phyloP scores from a whole-genome alignment of 129 eudicot species.

The Glebionis coronaria region DNA sequence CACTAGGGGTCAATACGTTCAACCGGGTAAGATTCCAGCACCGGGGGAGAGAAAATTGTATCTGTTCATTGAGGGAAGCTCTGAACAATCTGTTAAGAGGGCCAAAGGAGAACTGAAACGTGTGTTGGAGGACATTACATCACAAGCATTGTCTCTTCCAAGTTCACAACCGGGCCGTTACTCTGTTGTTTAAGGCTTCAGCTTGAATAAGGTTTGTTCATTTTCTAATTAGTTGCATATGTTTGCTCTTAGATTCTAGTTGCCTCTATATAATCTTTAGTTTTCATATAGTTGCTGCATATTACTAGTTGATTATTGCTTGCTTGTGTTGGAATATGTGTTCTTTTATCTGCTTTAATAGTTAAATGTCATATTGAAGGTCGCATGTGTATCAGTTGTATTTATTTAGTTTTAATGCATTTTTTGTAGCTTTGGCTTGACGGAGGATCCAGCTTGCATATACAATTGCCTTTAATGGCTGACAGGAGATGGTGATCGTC shows the following conservation, averaged over 20 bases:
- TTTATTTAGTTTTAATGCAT: conserved; percentile 32
- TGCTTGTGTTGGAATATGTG: conserved; percentile 13
- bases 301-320: neutral
- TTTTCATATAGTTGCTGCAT: conserved; percentile 18
- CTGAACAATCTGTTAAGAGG: conserved; percentile 82
- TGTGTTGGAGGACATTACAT: conserved; percentile 75
- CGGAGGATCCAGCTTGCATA: conserved; percentile 36
- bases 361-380: conserved; percentile 18
- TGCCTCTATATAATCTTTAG: neutral
- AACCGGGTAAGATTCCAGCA: conserved; percentile 60
- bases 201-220: conserved; percentile 28
- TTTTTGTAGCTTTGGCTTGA: conserved; percentile 36
- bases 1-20: conserved; percentile 69
- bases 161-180: conserved; percentile 69
- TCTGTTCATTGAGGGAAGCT: conserved; percentile 76
- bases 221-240: conserved; percentile 3
- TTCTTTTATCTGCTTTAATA: conserved; percentile 16
- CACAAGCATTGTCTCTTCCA: conserved; percentile 67
- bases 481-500: conserved; percentile 28
- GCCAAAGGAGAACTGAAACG: conserved; percentile 79
- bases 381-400: conserved; percentile 19
- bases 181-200: conserved; percentile 40
- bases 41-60: conserved; percentile 78
- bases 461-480: conserved; percentile 31
- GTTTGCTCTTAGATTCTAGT: neutral